Conservation (phyloP, 768 basidiomycete species). For the Kwoniella dendrophila region DNA sequence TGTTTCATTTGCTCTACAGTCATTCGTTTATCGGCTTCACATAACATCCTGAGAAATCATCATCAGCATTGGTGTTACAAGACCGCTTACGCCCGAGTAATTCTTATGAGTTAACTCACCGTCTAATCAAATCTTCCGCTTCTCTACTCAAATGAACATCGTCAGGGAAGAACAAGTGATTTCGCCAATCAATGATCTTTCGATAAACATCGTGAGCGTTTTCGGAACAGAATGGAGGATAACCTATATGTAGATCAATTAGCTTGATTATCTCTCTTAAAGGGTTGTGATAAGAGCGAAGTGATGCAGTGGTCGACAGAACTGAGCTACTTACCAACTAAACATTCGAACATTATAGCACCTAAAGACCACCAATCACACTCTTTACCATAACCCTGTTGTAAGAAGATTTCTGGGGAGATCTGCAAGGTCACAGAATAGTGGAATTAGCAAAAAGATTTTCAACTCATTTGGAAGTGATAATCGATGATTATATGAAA, state of each 20-base stretch:
- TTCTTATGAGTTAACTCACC: conserved; percentile 60
- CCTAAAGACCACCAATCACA: conserved; percentile 99
- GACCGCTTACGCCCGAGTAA: not conserved
- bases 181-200: conserved; percentile 93
- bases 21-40: conserved; percentile 75
- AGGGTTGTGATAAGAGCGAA: no score
- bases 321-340: conserved; percentile 68
- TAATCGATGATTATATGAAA: not conserved
- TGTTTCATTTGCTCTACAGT: conserved; percentile 82
- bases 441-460: not conserved
- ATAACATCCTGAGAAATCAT: conserved; percentile 62
- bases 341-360: conserved; percentile 96
- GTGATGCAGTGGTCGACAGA: no score
- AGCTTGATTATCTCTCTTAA: no score
- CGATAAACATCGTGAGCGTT: conserved; percentile 96
- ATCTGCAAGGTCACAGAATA: conserved; percentile 59
- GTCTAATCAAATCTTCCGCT: conserved; percentile 81
- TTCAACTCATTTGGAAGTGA: not conserved
- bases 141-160: conserved; percentile 91
- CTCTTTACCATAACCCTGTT: conserved; percentile 96
- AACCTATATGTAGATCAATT: no score
- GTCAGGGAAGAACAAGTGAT: conserved; percentile 84
- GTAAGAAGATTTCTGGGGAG: conserved; percentile 93
- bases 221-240: conserved; percentile 95
- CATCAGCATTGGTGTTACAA: not conserved